Conservation (phyloP, 2,329 filamentous ascomycete genomes). For the Colletotrichum somersetense region DNA sequence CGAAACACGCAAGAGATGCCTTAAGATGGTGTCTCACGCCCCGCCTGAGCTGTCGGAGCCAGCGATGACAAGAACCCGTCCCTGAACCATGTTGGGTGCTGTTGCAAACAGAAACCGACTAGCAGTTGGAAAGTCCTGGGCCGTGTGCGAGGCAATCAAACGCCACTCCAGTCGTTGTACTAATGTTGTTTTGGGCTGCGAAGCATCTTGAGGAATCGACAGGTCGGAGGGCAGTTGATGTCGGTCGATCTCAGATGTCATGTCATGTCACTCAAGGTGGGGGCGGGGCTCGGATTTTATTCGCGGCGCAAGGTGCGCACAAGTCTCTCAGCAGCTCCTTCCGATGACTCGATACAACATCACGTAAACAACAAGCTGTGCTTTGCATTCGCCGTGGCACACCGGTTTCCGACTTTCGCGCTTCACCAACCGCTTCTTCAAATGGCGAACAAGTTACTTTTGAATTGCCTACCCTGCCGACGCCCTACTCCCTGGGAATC, state of each 20-base stretch:
- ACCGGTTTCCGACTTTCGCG: not conserved
- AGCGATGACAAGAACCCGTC: slow-evolving; percentile 82
- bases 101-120: not conserved
- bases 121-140: not conserved
- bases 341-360: not conserved
- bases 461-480: slow-evolving; percentile 34
- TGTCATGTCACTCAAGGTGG: slow-evolving; percentile 37
- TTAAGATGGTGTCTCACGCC: slow-evolving; percentile 65
- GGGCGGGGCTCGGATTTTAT: slow-evolving; percentile 36
- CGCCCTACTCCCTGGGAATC: slow-evolving; percentile 33
- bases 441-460: slow-evolving; percentile 34
- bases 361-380: not conserved
- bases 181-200: not conserved
- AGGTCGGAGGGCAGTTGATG: slow-evolving; percentile 15
- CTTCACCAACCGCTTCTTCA: not conserved
- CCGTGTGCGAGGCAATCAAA: not conserved
- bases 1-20: not conserved
- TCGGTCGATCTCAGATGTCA: slow-evolving; percentile 32
- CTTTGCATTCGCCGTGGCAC: not conserved
- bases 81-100: slow-evolving; percentile 51
- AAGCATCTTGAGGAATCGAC: not conserved
- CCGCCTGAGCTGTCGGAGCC: slow-evolving; percentile 93
- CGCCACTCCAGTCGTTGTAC: not conserved
- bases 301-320: not conserved
- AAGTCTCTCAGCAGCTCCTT: not conserved